Conservation (phyloP, 768 basidiomycete species). For the Russula foetens region DNA sequence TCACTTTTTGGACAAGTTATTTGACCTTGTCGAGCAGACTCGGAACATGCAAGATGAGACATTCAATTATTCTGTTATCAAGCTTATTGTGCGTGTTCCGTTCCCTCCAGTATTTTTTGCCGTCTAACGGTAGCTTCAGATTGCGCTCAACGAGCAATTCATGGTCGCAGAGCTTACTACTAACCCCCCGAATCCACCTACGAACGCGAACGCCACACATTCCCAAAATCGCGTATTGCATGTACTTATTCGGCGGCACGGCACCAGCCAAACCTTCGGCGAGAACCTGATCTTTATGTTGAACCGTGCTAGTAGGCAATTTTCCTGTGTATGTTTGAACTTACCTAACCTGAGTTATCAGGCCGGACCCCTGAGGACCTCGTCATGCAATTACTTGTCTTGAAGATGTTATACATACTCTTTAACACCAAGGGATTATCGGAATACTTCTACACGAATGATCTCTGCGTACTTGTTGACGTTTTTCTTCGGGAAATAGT, state of each 20-base stretch:
- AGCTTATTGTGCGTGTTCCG: slow-evolving; percentile 65
- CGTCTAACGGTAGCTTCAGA: slow-evolving; percentile 36
- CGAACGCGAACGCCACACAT: slow-evolving; percentile 21
- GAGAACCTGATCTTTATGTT: slow-evolving; percentile 99
- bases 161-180: slow-evolving; percentile 75
- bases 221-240: slow-evolving; percentile 68
- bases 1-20: slow-evolving; percentile 78
- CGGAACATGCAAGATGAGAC: slow-evolving; percentile 81
- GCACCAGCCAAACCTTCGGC: slow-evolving; percentile 90
- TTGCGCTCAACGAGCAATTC: slow-evolving; percentile 95
- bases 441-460: slow-evolving; percentile 98
- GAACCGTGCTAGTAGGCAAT: slow-evolving; percentile 77
- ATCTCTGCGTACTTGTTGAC: slow-evolving; percentile 91
- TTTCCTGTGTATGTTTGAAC: neutral
- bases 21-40: slow-evolving; percentile 91
- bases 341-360: slow-evolving; percentile 24
- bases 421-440: slow-evolving; percentile 90
- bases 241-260: slow-evolving; percentile 75
- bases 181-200: slow-evolving; percentile 16
- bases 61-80: slow-evolving; percentile 93
- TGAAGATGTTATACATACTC: slow-evolving; percentile 91
- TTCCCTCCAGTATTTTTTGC: neutral
- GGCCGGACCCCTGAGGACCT: slow-evolving; percentile 84
- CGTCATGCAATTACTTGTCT: slow-evolving; percentile 88
- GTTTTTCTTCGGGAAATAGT: slow-evolving; percentile 93